Base-by-base conservation (phyloP, 495 filamentous ascomycete species). In the Annulohypoxylon maeteangense region DNA sequence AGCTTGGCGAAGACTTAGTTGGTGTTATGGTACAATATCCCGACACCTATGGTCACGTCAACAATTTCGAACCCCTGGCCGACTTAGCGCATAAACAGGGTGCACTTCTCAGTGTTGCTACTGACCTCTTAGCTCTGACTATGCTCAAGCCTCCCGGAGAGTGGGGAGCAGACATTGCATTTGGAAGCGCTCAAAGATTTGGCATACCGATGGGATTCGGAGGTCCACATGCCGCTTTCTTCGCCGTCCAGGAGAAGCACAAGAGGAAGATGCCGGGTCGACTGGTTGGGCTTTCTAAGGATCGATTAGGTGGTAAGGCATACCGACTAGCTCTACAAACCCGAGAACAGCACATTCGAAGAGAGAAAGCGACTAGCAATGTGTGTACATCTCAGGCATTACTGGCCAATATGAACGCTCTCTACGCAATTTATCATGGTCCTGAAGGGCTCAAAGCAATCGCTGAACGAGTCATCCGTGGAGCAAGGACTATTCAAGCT, bases 351-450 rank as follows among this genome's bases (percentile, higher is more conserved):
- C 95, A 99, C 77, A 99, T 99, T 78, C 87, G 95, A 72, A 88
- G 95, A 74, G 95, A 99, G 80, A 99, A 99, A 87, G 95, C 95
- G 1, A 99, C 95, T 5, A 97, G 94, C 84, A 99, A 99, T 79
- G 97, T 99, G 65, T 99, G 95, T 81, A 99, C 95, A 20, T 95
- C 95, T 6, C 95, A 99, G 78, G 95, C 95, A 7, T 80, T 99
- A 16, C 86, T 98, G 32, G 95, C 95, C 18, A 99, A 99, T 79
- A 98, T 98, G 93, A 96, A 89, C 72, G 93, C 95, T 55, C 92
- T 99, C 81, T 99, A 98, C 79, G 95, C 94, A n/a, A 87, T 98
- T 38, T 99, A 98, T 78, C 95, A 99, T 76, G 95, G 95, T 2
- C 95, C 95, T 2, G 74, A 87, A 34, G 96, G 96, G 12, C 84